Evolutionary conservation across 2,329 filamentous ascomycete species (phyloP), one percentile per base, ranked within the genome.

Genomic region (Dothideomycetes sp.): DNA sequence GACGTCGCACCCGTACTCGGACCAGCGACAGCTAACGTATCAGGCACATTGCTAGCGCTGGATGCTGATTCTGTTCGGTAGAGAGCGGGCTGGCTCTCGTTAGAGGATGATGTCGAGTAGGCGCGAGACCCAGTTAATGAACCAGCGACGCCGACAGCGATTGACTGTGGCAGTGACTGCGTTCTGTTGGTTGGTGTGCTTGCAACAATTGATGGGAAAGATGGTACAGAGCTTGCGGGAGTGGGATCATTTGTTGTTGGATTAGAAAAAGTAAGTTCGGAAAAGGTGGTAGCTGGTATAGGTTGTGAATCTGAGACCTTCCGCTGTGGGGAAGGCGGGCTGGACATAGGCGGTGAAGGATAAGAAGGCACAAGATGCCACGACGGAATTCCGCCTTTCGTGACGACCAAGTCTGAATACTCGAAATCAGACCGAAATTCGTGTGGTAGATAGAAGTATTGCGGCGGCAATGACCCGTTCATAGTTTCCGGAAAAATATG

Each of bases 291-390:
- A 36, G 30, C 25, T 28, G 35, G 18, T 6, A 27, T 40, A 29
- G 29, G 31, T 17, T 30, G 33, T 25, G 32, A 19, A 30, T 41
- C 41, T 38, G 36, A 31, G 24, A 27, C 30, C 33, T 43, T 42
- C 44, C 35, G 55, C 45, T 54, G 50, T 49, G 66, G 63, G 46
- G 66, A 68, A 43, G 64, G 63, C 51, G 65, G 61, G 58, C 63
- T 64, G 60, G 67, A 70, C 67, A 70, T 70, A 57, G 67, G 67
- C 56, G 67, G 66, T 51, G 65, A 69, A 45, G 64, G 66, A 55
- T 69, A 69, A 23, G 42, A 38, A n/a, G 23, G 31, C 25, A 37
- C 5, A 16, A 40, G 12, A 13, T 44, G 42, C 42, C 42, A 44
- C 27, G 28, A 17, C 33, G 33, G 33, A 31, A 28, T 32, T 29